phyloP scores from a whole-genome alignment of 805 yeast species.

The Candida lessepsii region DNA sequence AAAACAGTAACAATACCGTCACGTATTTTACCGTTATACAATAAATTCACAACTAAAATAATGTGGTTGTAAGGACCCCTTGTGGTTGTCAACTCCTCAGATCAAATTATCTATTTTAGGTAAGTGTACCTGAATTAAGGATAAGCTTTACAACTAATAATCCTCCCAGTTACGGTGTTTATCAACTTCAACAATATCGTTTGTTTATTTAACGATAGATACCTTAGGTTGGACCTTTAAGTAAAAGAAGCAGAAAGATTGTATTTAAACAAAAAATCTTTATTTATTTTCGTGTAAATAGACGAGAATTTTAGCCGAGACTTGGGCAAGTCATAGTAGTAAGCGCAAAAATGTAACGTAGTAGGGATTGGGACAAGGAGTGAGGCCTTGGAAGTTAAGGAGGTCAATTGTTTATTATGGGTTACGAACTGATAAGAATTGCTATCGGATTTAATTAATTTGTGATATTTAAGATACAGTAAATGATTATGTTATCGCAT shows the following conservation, averaged over 20 bases:
- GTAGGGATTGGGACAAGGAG: too few species aligned
- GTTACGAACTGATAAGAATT: too few species aligned
- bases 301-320: constrained; percentile 7
- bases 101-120: neutral
- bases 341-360: too few species aligned
- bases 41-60: neutral
- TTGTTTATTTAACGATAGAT: neutral
- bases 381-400: too few species aligned
- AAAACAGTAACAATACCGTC: neutral
- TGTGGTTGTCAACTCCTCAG: constrained; percentile 3
- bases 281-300: constrained; percentile 7
- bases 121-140: constrained; percentile 2
- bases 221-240: neutral
- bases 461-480: too few species aligned
- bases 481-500: too few species aligned
- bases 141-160: too few species aligned
- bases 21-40: neutral
- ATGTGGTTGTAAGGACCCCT: constrained; percentile 1
- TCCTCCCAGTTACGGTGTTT: too few species aligned
- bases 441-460: too few species aligned
- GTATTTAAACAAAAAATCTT: constrained; percentile 4
- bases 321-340: too few species aligned
- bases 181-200: too few species aligned
- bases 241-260: neutral
- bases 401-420: too few species aligned